Percentiles rank a stretch among this genome's conserved stretches.
phyloP scores from a whole-genome alignment of 345 rosid species.

The Geranium brycei region DNA sequence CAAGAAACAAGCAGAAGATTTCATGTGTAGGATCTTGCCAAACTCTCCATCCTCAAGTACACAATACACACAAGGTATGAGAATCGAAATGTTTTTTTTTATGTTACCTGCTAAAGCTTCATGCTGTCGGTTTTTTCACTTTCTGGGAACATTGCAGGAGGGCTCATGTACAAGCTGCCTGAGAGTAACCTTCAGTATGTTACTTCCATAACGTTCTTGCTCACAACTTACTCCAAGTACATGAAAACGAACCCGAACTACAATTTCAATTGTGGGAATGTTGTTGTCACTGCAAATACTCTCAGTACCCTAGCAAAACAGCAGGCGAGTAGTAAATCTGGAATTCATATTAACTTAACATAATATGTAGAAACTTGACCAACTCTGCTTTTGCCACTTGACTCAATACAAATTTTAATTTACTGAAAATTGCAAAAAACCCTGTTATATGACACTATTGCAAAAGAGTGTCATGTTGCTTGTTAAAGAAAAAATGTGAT shows the following conservation, averaged over 20 bases:
- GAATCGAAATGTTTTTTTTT: neutral
- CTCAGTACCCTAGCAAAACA: constrained; percentile 36
- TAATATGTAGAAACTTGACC: too few relatives aligned
- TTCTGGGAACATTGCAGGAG: constrained; percentile 25
- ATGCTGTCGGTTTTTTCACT: neutral
- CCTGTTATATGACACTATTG: too few relatives aligned
- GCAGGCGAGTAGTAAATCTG: neutral
- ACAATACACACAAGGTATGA: constrained; percentile 69
- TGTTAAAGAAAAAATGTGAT: too few relatives aligned
- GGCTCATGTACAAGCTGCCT: constrained; percentile 53
- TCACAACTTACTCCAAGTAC: constrained; percentile 57
- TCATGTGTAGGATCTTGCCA: constrained; percentile 81
- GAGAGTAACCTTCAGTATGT: constrained; percentile 62
- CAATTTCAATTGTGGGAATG: constrained; percentile 33
- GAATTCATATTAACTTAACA: neutral
- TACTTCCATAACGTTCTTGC: constrained; percentile 50
- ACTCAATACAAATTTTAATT: too few relatives aligned
- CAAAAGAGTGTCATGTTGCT: too few relatives aligned
- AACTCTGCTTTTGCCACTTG: too few relatives aligned
- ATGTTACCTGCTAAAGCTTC: too few relatives aligned
- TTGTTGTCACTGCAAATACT: constrained; percentile 27
- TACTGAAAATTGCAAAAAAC: too few relatives aligned
- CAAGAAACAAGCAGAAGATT: constrained; percentile 57
- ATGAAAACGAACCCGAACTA: constrained; percentile 2
- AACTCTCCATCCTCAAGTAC: constrained; percentile 63